Evolutionary conservation across 139 green algal species (phyloP), one percentile per base, ranked within the genome.

Genomic region (Asterochloris erici): DNA sequence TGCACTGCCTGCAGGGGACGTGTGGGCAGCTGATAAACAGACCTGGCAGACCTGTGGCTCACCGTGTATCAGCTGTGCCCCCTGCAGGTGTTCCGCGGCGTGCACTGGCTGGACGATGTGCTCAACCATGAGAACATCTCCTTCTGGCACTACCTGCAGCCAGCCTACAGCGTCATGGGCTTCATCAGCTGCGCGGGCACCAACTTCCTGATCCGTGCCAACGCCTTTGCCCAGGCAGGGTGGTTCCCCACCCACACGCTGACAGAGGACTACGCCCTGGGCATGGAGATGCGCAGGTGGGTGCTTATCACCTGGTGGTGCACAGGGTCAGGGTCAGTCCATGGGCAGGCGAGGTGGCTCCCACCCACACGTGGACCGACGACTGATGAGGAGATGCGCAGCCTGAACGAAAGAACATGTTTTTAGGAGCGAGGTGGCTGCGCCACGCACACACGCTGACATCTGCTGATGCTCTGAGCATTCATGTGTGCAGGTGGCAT

Each of bases 121-220:
- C 94, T 96, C 90, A 96, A 96, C 87, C 92, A 95, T 85, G 89
- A 89, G 81, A 96, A 96, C 87, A 87, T 93, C 23, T 90, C 94
- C 79, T 94, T 94, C 86, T 94, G 91, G 91, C 86, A 93, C 77
- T 90, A 84, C 60, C 54, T 79, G 80, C 80, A 91, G 87, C 88
- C 88, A 0, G 89, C 86, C 60, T 92, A 92, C 76, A 80, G 68
- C 47, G 47, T 80, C 21, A 82, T 74, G 63, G 78, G 78, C 78
- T 82, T 82, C 78, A 82, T 74, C 78, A 82, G 78, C 27, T 74
- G 78, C 87, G 87, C 87, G 86, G 89, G 89, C 63, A 92, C 89
- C 84, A 92, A 92, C 85, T 96, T 96, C 83, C 88, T 94, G 83
- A 70, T 94, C 38, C 87, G 93, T 54, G 84, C 90, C 63, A 81